Base-by-base conservation (phyloP, 495 filamentous ascomycete species). In the Aspergillus indologenus region DNA sequence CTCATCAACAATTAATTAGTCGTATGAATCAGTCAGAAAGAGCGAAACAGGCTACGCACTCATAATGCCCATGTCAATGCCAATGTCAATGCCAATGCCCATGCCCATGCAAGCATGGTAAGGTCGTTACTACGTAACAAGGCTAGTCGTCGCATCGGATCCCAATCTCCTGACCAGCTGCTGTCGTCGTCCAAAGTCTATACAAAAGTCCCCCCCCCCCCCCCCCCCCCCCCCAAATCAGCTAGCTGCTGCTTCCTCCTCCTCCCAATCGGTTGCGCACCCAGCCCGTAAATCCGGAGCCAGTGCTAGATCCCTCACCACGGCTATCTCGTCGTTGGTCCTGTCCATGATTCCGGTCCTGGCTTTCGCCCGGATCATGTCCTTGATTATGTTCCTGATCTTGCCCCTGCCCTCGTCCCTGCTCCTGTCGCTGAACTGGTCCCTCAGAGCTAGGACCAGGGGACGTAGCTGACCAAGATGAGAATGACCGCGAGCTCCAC, bases 241-340 rank as follows among this genome's bases (percentile, higher is more conserved):
- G 42, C 52, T 23, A 57, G 31, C 31, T 44, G 55, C 46, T 62
- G 49, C 59, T 51, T 24, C 60, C 59, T 5, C 67, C 58, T 48
- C 73, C 70, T 18, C 73, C 70, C 58, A 79, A 67, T 20, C 68
- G 71, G 53, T 66, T 76, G 61, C 70, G 69, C 17, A 79, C 56
- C 75, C 75, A 79, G 21, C 62, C 64, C 0, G 70, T 60, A 26
- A 75, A 49, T 31, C 75, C 74, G 8, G 71, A 40, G 12, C 34
- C 12, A 14, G 6, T 40, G 34, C 34, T 71, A 1, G 57, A 49
- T 14, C 65, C 63, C 21, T 75, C 70, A 17, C 60, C 59, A n/a
- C 68, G 68, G 57, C 62, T 64, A 51, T 54, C 56, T 22, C 61
- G 64, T 53, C 61, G 45, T 9, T 46, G 18, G 5, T 61, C 48